These are phyloP conservation scores for Candida anglica DNA, from an alignment of 805 yeast species.

Conservation along the genomic window DNA sequence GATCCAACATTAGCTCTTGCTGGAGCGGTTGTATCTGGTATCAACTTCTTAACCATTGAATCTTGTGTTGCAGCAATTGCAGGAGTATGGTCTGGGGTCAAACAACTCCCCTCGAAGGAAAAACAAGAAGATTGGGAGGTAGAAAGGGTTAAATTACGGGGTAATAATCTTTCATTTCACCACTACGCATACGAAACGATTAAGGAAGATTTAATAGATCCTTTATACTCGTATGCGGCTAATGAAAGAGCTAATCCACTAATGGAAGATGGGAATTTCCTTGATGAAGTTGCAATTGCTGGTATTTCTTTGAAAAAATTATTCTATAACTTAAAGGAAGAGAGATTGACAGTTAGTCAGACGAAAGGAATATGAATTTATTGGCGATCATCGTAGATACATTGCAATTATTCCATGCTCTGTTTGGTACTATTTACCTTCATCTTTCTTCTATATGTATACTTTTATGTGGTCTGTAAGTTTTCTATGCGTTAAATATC, in stretches of 20 bases:
- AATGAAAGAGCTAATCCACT: slow-evolving; percentile 28
- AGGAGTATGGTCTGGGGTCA: slow-evolving; percentile 45
- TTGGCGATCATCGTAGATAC: too few species aligned
- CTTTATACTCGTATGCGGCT: slow-evolving; percentile 19
- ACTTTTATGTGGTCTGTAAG: too few species aligned
- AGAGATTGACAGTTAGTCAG: too few species aligned
- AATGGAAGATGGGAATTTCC: slow-evolving; percentile 14
- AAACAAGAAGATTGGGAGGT: slow-evolving; percentile 36
- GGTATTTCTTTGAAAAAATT: slow-evolving; percentile 14
- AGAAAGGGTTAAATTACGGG: slow-evolving; percentile 16
- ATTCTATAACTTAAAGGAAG: slow-evolving; percentile 11
- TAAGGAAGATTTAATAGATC: slow-evolving; percentile 22
- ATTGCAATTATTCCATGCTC: too few species aligned
- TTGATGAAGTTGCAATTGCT: slow-evolving; percentile 20
- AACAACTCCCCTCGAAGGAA: slow-evolving; percentile 32
- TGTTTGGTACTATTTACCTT: too few species aligned
- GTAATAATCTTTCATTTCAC: slow-evolving; percentile 24
- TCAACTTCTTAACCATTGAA: slow-evolving; percentile 49
- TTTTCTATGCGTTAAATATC: too few species aligned
- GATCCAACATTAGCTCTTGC: slow-evolving; percentile 42
- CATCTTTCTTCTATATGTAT: too few species aligned
- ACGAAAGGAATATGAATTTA: too few species aligned
- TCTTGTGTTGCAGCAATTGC: slow-evolving; percentile 51
- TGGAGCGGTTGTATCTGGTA: slow-evolving; percentile 38
- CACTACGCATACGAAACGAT: slow-evolving; percentile 24